Evolutionary conservation across 768 basidiomycete genomes (phyloP).

Genomic region (Lepiota venenata): DNA sequence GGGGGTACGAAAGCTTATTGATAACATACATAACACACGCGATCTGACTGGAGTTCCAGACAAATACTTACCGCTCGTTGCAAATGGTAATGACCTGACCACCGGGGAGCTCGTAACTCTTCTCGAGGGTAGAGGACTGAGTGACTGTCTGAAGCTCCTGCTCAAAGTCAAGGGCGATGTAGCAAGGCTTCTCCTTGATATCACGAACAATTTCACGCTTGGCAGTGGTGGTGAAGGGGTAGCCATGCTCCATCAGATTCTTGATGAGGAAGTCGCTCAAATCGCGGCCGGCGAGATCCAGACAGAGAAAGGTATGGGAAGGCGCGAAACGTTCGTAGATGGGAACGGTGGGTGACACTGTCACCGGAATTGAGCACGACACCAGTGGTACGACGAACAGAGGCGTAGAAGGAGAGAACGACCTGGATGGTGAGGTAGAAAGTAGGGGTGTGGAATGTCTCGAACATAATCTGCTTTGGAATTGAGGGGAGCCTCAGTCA

Average conservation of each 20-base stretch:
- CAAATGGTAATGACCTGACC: conserved; percentile 96
- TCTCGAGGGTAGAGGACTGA: conserved; percentile 86
- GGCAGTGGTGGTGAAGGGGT: conserved; percentile 91
- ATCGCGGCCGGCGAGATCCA: conserved; percentile 92
- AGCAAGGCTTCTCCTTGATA: conserved; percentile 97
- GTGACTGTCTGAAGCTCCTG: conserved; percentile 91
- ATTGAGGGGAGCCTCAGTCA: conserved; percentile 91
- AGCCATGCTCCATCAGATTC: conserved; percentile 87
- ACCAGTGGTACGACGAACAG: conserved; percentile 92
- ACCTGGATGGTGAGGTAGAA: conserved; percentile 94
- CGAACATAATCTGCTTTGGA: conserved; percentile 97
- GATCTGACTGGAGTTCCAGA: conserved; percentile 45
- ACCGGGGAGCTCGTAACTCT: conserved; percentile 89
- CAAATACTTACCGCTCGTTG: conserved; percentile 80
- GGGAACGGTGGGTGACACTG: conserved; percentile 95
- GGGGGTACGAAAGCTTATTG: conserved; percentile 77
- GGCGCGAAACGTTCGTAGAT: conserved; percentile 95
- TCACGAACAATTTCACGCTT: conserved; percentile 94
- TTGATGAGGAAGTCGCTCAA: conserved; percentile 83
- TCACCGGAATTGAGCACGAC: conserved; percentile 96
- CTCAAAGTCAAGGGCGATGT: conserved; percentile 92
- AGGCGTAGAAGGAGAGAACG: conserved; percentile 88
- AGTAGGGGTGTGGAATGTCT: conserved; percentile 90
- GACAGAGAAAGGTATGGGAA: conserved; percentile 89
- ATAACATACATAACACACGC: conserved; percentile 48